These are phyloP conservation scores for Sporothrix globosa DNA, from an alignment of 2,329 filamentous ascomycete genomes.

Conservation along the genomic window DNA sequence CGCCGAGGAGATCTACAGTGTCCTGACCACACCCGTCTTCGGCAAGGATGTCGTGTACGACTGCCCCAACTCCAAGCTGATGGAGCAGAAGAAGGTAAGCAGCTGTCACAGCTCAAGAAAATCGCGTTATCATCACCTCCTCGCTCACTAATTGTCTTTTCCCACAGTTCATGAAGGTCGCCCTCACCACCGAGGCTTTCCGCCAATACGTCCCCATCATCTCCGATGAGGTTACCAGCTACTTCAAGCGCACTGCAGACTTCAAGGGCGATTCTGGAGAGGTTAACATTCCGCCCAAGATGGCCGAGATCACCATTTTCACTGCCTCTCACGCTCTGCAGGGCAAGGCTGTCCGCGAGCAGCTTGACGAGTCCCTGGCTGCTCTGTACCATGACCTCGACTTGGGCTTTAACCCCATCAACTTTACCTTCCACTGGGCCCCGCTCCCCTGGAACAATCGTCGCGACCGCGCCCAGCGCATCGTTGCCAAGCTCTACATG, in stretches of 20 bases:
- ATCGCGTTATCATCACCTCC: background rate
- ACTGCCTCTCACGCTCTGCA: conserved; percentile 78
- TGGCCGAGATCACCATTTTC: conserved; percentile 79
- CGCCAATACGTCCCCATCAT: conserved; percentile 71
- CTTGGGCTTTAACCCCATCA: conserved; percentile 76
- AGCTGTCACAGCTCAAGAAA: too few relatives aligned
- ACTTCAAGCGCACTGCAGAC: conserved; percentile 58
- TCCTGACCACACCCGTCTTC: conserved; percentile 63
- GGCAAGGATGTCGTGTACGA: conserved; percentile 81
- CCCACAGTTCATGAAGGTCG: conserved; percentile 68
- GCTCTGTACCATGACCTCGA: conserved; percentile 80
- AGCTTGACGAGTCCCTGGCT: conserved; percentile 72
- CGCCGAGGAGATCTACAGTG: conserved; percentile 58
- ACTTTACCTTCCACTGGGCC: conserved; percentile 80
- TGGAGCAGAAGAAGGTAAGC: conserved; percentile 84
- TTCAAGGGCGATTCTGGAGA: conserved; percentile 64
- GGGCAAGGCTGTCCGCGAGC: conserved; percentile 73
- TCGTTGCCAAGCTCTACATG: conserved; percentile 74
- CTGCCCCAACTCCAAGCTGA: conserved; percentile 79
- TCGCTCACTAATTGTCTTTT: background rate
- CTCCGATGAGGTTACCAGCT: conserved; percentile 67
- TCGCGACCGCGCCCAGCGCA: conserved; percentile 72
- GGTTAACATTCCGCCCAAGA: conserved; percentile 65
- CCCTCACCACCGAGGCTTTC: conserved; percentile 67
- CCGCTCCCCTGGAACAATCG: conserved; percentile 76